A percentile compares a stretch with the other conserved stretches of the same genome.
Evolutionary conservation across 1,284 basidiomycete species (phyloP).

Genomic region (Bondarzewia mesenterica): DNA sequence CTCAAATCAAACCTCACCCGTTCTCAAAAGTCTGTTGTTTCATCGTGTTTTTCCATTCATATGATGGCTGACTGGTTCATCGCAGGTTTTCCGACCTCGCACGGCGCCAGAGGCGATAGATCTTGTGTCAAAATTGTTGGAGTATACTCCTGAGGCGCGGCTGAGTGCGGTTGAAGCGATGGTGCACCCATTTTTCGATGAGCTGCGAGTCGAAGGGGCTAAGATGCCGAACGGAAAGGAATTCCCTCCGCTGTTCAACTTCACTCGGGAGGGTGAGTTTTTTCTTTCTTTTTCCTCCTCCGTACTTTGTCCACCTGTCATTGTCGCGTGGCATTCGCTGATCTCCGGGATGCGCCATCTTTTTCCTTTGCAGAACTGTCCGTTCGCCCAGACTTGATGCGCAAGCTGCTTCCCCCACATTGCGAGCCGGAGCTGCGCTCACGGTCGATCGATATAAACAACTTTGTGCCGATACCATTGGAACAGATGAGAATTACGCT

Average conservation of each 20-base stretch:
- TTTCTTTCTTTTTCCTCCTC: not conserved
- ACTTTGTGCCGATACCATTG: constrained; percentile 90
- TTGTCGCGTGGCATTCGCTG: constrained; percentile 1
- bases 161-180: constrained; percentile 91
- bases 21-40: constrained; percentile 79
- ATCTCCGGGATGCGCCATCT: not conserved
- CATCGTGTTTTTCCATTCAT: not conserved
- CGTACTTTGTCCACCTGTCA: not conserved
- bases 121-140: constrained; percentile 88
- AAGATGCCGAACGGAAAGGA: constrained; percentile 97
- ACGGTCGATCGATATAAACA: constrained; percentile 83
- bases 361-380: constrained; percentile 70
- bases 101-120: constrained; percentile 96
- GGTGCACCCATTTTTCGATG: constrained; percentile 97
- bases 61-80: too few species aligned
- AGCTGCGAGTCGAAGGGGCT: constrained; percentile 82
- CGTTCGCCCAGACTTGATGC: constrained; percentile 90
- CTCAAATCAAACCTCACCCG: constrained; percentile 97
- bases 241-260: constrained; percentile 92
- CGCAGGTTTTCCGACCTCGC: constrained; percentile 96
- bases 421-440: constrained; percentile 84
- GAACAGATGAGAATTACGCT: constrained; percentile 87
- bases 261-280: constrained; percentile 85
- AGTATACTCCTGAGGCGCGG: constrained; percentile 94
- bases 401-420: constrained; percentile 84